phyloP scores from a whole-genome alignment of 2,329 filamentous ascomycete genomes.

The Aspergillus fumigatus region DNA sequence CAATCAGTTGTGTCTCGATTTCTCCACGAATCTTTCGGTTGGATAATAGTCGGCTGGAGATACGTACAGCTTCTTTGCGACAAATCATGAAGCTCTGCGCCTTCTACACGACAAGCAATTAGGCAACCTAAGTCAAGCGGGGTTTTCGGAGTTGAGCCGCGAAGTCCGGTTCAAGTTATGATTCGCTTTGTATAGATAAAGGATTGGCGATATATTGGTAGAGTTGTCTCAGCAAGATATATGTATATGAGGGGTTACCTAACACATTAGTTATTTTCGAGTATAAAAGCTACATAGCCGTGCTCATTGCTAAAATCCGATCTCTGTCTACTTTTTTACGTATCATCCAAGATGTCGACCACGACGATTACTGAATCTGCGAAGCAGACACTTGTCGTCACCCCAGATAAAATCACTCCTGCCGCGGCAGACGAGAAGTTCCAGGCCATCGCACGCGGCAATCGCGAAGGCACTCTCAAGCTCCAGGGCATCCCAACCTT shows the following conservation, averaged over 20 bases:
- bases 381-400: constrained; percentile 8
- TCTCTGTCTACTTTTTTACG: background rate
- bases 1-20: background rate
- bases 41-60: background rate
- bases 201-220: no score
- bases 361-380: constrained; percentile 7
- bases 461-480: constrained; percentile 33
- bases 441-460: constrained; percentile 33
- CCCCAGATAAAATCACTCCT: constrained; percentile 13
- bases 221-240: background rate
- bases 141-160: background rate
- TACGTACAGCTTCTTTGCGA: background rate
- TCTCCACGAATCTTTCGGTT: background rate
- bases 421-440: constrained; percentile 26
- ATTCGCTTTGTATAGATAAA: background rate
- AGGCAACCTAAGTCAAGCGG: background rate
- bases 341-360: constrained; percentile 6
- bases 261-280: background rate
- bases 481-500: constrained; percentile 38
- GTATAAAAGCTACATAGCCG: background rate
- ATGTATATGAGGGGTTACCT: background rate
- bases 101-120: background rate
- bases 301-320: background rate
- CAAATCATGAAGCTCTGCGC: background rate
- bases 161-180: background rate